Percentiles rank a stretch among this genome's conserved stretches.
Conservation (phyloP, 768 basidiomycete species). For the Auriculariales sp. region DNA sequence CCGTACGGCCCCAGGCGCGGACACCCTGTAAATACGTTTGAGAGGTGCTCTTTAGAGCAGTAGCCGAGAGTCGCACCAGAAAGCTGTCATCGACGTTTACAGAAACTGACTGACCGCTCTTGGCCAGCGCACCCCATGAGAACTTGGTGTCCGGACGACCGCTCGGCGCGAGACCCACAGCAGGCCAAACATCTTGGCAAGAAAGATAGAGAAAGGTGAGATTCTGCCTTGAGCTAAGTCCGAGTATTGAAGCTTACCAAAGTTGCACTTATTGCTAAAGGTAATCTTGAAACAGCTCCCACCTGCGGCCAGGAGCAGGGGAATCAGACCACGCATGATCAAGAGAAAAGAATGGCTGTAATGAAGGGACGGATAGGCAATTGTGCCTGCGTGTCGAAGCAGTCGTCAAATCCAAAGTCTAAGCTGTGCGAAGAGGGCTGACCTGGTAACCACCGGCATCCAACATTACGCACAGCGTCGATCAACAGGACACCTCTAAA, state of each 20-base stretch:
- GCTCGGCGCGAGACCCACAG: conserved; percentile 1
- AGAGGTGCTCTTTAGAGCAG: neutral
- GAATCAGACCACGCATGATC: neutral
- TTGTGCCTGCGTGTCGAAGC: too few species aligned
- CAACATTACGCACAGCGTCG: too few species aligned
- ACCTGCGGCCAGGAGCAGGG: neutral
- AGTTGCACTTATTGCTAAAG: neutral
- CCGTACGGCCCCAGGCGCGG: conserved; percentile 4
- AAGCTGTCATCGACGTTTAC: neutral
- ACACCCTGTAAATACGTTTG: neutral
- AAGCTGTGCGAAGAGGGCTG: too few species aligned
- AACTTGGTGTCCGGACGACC: conserved; percentile 1
- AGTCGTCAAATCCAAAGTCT: too few species aligned
- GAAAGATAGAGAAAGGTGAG: neutral
- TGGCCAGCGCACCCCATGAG: neutral
- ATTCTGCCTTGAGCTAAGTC: neutral
- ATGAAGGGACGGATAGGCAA: too few species aligned
- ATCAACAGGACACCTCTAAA: too few species aligned
- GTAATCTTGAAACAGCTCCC: neutral
- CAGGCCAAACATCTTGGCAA: conserved; percentile 2
- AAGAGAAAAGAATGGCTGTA: too few species aligned
- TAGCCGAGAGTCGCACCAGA: neutral
- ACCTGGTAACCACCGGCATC: too few species aligned
- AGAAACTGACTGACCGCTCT: neutral
- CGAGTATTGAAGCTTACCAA: neutral